Conservation (phyloP, 1,284 basidiomycete genomes). For the Leccinum proliferum region DNA sequence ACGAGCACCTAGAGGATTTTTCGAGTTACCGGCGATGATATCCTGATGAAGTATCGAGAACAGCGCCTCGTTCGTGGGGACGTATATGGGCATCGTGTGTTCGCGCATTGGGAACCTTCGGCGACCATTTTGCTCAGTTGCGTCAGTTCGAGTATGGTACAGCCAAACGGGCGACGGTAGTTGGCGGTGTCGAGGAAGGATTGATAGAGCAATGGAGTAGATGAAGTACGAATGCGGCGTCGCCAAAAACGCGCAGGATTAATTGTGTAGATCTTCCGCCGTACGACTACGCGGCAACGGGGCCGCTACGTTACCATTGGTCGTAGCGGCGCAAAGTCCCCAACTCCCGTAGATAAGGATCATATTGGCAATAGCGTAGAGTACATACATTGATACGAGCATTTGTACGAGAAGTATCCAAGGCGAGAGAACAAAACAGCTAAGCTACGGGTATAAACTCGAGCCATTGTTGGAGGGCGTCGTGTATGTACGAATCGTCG, state of each 20-base stretch:
- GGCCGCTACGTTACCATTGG: too few species aligned
- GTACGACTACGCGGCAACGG: too few species aligned
- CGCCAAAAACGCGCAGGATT: conserved; percentile 10
- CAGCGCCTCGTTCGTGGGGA: conserved; percentile 77
- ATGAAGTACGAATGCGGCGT: conserved; percentile 15
- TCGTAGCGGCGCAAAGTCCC: too few species aligned
- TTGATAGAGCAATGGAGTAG: conserved; percentile 13
- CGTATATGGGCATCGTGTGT: conserved; percentile 85
- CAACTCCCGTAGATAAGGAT: too few species aligned
- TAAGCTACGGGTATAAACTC: too few species aligned
- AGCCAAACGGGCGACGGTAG: conserved; percentile 89
- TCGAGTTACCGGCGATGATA: conserved; percentile 82
- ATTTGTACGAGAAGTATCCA: too few species aligned
- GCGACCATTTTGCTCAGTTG: conserved; percentile 65
- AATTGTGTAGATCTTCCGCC: too few species aligned
- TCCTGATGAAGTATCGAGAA: conserved; percentile 96
- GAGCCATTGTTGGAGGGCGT: too few species aligned
- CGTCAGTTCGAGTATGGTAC: conserved; percentile 85
- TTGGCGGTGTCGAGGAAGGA: conserved; percentile 35
- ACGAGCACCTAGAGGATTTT: conserved; percentile 70
- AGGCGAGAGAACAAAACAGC: too few species aligned
- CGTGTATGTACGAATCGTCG: too few species aligned
- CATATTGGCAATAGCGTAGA: too few species aligned
- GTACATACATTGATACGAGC: too few species aligned
- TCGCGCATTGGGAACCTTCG: conserved; percentile 63